Evolutionary conservation across 2,329 filamentous ascomycete species (phyloP).

Genomic region (Colletotrichum chrysophilum): DNA sequence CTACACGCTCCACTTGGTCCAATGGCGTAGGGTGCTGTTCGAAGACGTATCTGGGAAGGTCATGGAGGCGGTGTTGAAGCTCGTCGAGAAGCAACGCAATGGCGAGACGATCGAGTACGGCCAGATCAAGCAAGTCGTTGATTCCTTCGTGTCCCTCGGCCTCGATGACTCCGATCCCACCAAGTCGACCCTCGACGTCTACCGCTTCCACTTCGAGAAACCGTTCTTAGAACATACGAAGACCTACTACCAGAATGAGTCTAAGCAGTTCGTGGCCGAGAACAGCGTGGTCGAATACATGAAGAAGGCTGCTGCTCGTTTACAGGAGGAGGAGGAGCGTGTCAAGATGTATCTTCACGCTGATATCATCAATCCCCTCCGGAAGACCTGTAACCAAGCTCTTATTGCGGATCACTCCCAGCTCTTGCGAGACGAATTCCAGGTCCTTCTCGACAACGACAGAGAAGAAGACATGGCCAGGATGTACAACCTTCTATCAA

Average conservation of each 20-base stretch:
- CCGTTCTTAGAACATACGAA: constrained; percentile 89
- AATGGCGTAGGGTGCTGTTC: constrained; percentile 94
- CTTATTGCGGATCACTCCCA: constrained; percentile 87
- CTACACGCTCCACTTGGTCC: constrained; percentile 93
- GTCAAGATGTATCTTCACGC: constrained; percentile 90
- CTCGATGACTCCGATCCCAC: constrained; percentile 91
- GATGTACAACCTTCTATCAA: constrained; percentile 91
- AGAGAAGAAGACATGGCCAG: constrained; percentile 93
- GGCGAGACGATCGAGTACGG: constrained; percentile 97
- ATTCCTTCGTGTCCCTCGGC: constrained; percentile 94
- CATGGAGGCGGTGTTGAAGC: constrained; percentile 92
- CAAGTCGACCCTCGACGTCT: constrained; percentile 95
- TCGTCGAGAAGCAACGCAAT: constrained; percentile 96
- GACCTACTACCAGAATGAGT: constrained; percentile 89
- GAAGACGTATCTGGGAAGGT: constrained; percentile 82
- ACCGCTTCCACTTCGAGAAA: constrained; percentile 88
- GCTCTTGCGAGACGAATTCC: constrained; percentile 94
- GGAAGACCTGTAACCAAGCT: constrained; percentile 86
- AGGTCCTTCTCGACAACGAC: constrained; percentile 90
- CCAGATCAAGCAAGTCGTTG: constrained; percentile 96
- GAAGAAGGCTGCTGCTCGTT: constrained; percentile 94
- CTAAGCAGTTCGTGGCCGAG: constrained; percentile 91
- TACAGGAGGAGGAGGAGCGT: constrained; percentile 93
- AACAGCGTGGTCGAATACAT: constrained; percentile 99
- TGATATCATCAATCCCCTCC: constrained; percentile 85